Evolutionary conservation across 139 green algal species (phyloP).

Genomic region (Parachlorella kessleri): DNA sequence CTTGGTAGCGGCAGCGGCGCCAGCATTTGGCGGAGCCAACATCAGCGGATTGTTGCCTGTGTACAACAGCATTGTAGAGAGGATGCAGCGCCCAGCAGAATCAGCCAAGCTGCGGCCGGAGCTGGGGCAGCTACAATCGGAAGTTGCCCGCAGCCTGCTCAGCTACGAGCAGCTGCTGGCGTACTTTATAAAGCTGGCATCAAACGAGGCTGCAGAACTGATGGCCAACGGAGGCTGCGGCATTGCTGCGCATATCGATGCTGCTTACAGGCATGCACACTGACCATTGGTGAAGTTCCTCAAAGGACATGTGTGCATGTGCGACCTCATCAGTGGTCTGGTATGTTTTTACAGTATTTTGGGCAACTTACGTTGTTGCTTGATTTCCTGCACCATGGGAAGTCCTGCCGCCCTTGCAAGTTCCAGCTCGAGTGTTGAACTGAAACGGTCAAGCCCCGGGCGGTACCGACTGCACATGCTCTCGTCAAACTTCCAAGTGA

Average conservation of each 20-base stretch:
- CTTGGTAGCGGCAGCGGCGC: too few species aligned
- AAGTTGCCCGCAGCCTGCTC: neutral
- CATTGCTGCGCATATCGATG: neutral
- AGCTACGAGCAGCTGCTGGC: neutral
- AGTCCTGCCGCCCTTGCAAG: too few species aligned
- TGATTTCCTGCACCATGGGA: too few species aligned
- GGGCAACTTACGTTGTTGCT: too few species aligned
- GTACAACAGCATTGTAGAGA: neutral
- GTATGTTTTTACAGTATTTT: too few species aligned
- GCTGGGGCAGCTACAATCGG: neutral
- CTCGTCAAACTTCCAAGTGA: too few species aligned
- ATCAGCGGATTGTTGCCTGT: neutral
- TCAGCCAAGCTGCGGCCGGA: neutral
- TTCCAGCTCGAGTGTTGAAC: too few species aligned
- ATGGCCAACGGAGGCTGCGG: neutral
- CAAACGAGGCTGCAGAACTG: neutral
- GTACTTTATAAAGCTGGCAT: neutral
- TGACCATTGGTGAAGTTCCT: neutral
- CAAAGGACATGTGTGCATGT: neutral
- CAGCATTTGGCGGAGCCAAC: neutral
- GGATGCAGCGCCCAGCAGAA: neutral
- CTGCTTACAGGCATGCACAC: too few species aligned
- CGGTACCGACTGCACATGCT: too few species aligned
- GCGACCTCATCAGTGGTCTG: neutral
- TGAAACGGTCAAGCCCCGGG: too few species aligned